Conservation (phyloP, 345 rosid genomes). For the Barbarea vulgaris region DNA sequence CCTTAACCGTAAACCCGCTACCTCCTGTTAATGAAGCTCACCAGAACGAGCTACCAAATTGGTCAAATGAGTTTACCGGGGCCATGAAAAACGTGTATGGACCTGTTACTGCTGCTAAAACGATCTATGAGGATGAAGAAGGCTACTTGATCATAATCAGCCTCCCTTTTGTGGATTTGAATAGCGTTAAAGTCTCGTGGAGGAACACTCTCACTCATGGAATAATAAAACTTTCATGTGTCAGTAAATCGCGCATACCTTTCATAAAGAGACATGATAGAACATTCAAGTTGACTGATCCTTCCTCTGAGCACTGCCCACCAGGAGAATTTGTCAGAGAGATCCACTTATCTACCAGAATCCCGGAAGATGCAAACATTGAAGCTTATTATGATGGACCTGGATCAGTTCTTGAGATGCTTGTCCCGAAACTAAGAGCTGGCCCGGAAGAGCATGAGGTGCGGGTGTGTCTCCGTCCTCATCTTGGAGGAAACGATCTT, state of each 20-base stretch:
- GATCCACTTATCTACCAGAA: conserved; percentile 77
- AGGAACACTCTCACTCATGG: conserved; percentile 83
- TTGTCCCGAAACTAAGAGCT: conserved; percentile 82
- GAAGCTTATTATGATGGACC: conserved; percentile 92
- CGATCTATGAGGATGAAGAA: conserved; percentile 85
- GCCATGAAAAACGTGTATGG: conserved; percentile 78
- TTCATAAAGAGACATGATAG: conserved; percentile 84
- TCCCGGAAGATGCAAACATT: conserved; percentile 92
- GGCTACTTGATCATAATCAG: conserved; percentile 83
- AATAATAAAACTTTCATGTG: conserved; percentile 79
- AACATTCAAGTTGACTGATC: conserved; percentile 92
- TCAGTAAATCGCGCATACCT: conserved; percentile 76
- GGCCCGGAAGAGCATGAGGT: conserved; percentile 98
- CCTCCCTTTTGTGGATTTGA: conserved; percentile 89
- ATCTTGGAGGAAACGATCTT: conserved; percentile 70
- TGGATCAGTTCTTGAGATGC: conserved; percentile 88
- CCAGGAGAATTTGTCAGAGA: conserved; percentile 97
- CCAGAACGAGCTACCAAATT: conserved; percentile 56
- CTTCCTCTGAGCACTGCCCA: conserved; percentile 93
- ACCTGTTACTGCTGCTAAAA: conserved; percentile 94
- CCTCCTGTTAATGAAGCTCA: conserved; percentile 59
- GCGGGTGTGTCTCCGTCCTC: conserved; percentile 87
- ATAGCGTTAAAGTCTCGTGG: conserved; percentile 95
- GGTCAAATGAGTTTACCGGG: conserved; percentile 83
- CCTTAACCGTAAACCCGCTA: conserved; percentile 50